Percentiles rank a stretch among this genome's conserved stretches.
phyloP scores from a whole-genome alignment of 2,329 filamentous ascomycete species.

The Trichophaea hybrida region DNA sequence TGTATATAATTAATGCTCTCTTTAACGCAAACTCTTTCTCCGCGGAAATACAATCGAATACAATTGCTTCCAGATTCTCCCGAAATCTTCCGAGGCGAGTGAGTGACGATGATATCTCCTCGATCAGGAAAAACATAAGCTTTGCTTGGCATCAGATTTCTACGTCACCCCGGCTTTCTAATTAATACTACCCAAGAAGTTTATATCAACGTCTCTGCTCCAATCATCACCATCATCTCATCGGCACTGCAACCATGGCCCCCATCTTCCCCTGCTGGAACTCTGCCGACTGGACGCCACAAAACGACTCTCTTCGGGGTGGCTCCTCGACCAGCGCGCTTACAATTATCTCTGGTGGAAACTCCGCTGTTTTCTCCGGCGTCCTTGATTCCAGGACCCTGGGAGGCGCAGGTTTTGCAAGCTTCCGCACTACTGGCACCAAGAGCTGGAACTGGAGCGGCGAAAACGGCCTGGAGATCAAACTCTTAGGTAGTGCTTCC shows the following conservation, averaged over 20 bases:
- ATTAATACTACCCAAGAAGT: too few relatives aligned
- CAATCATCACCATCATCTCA: too few relatives aligned
- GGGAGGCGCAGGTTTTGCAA: conserved; percentile 63
- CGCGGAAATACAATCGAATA: too few relatives aligned
- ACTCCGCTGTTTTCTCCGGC: conserved; percentile 46
- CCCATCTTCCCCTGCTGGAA: conserved; percentile 37
- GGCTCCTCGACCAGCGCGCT: conserved; percentile 47
- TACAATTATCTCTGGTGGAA: conserved; percentile 29
- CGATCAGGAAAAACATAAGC: too few relatives aligned
- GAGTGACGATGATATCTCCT: too few relatives aligned
- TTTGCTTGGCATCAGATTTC: too few relatives aligned
- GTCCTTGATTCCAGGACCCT: conserved; percentile 58
- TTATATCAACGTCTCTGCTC: too few relatives aligned
- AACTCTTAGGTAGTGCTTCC: background rate
- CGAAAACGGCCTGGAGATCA: conserved; percentile 40
- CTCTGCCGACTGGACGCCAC: conserved; percentile 48
- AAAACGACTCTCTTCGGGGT: conserved; percentile 64
- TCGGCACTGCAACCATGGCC: background rate
- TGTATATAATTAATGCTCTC: too few relatives aligned
- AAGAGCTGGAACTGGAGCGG: conserved; percentile 48
- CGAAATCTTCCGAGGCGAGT: too few relatives aligned
- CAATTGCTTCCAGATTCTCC: too few relatives aligned
- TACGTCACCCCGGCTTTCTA: too few relatives aligned
- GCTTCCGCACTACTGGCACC: conserved; percentile 41
- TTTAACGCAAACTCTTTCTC: too few relatives aligned